Evolutionary conservation across 2,329 filamentous ascomycete genomes (phyloP).

Genomic region (Trichoderma simmonsii): DNA sequence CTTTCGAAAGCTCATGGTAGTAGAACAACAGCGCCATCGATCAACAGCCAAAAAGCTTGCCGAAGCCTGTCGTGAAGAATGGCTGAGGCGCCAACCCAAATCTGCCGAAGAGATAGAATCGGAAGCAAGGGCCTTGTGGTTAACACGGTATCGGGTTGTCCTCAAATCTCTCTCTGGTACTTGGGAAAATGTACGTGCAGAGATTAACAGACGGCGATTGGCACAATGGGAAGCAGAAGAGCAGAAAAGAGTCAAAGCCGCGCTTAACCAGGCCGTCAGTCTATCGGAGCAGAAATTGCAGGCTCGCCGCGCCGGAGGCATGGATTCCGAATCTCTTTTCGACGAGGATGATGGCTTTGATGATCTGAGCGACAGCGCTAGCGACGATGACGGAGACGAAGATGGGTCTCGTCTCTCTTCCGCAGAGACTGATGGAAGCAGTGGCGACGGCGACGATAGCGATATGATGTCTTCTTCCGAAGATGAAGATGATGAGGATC

Average conservation of each 20-base stretch:
- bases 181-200: conserved; percentile 62
- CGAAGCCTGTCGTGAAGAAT: conserved; percentile 72
- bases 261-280: conserved; percentile 70
- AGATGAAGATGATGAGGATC: conserved; percentile 60
- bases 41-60: conserved; percentile 76
- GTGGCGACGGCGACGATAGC: conserved; percentile 37
- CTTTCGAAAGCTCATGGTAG: conserved; percentile 74
- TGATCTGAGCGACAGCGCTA: conserved; percentile 47
- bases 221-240: conserved; percentile 64
- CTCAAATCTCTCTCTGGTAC: conserved; percentile 54
- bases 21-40: conserved; percentile 75
- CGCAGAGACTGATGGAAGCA: conserved; percentile 31
- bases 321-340: conserved; percentile 51
- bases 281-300: conserved; percentile 67
- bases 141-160: conserved; percentile 68
- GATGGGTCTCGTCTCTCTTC: conserved; percentile 36
- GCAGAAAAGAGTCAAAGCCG: conserved; percentile 62
- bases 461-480: conserved; percentile 61
- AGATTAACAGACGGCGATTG: conserved; percentile 59
- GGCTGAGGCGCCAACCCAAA: conserved; percentile 70
- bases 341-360: conserved; percentile 47
- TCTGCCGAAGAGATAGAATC: conserved; percentile 76
- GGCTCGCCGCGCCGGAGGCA: conserved; percentile 50
- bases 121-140: conserved; percentile 68
- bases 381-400: conserved; percentile 34